Evolutionary conservation across 106 monocot species (phyloP).

Genomic region (Gastrodia elata): DNA sequence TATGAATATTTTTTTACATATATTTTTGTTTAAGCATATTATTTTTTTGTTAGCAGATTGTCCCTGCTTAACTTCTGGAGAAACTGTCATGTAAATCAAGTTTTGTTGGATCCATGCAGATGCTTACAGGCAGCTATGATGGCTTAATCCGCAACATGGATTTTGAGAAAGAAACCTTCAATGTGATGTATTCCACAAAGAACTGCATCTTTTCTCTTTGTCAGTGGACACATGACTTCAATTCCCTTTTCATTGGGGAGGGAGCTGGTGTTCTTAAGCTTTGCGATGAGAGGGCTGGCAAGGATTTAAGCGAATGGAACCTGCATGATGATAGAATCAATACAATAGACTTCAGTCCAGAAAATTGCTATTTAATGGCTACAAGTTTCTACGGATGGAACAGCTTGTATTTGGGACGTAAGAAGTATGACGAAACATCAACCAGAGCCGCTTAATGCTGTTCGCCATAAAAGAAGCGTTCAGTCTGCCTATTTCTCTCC

Average conservation of each 20-base stretch:
- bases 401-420: conserved; percentile 73
- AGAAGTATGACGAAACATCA: conserved; percentile 36
- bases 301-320: conserved; percentile 35
- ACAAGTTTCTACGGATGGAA: conserved; percentile 82
- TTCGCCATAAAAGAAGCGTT: conserved; percentile 40
- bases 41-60: background rate
- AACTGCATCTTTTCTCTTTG: conserved; percentile 38
- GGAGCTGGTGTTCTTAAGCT: conserved; percentile 43
- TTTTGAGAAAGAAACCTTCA: conserved; percentile 49
- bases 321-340: conserved; percentile 69
- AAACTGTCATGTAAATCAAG: background rate
- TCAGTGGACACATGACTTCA: conserved; percentile 34
- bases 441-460: conserved; percentile 27
- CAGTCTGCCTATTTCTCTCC: conserved; percentile 70
- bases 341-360: conserved; percentile 57
- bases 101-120: conserved; percentile 24
- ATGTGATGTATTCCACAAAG: conserved; percentile 41
- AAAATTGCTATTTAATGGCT: conserved; percentile 44
- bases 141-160: conserved; percentile 81
- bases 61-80: background rate
- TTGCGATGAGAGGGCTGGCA: conserved; percentile 69
- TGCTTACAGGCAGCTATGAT: conserved; percentile 71
- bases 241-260: conserved; percentile 55
- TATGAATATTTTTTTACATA: no score
- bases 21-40: background rate